Evolutionary conservation across 2,329 filamentous ascomycete genomes (phyloP).

Genomic region (Endoconidiophora laricicola): DNA sequence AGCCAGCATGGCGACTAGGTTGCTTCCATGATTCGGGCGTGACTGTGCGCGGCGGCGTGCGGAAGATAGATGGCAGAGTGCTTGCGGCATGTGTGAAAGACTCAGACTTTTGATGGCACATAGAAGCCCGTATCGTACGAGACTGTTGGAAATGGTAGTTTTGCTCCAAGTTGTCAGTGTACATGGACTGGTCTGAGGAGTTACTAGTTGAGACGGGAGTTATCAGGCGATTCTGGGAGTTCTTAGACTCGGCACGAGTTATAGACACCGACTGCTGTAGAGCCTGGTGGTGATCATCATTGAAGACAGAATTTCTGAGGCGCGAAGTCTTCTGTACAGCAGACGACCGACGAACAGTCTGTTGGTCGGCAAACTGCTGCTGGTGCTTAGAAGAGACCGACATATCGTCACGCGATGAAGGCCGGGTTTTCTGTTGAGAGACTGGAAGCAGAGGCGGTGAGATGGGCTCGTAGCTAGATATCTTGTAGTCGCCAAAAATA

Average conservation of each 20-base stretch:
- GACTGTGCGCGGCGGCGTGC: background rate
- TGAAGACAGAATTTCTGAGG: background rate
- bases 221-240: too few species aligned
- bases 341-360: background rate
- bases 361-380: background rate
- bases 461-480: constrained; percentile 5
- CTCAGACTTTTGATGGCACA: background rate
- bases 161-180: too few species aligned
- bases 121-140: background rate
- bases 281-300: background rate
- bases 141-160: background rate
- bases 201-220: background rate
- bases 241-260: too few species aligned
- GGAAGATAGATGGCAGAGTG: background rate
- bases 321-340: background rate
- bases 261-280: background rate
- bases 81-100: background rate
- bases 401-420: background rate
- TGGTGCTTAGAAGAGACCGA: background rate
- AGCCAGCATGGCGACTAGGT: background rate
- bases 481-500: background rate
- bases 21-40: constrained; percentile 10
- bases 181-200: too few species aligned
- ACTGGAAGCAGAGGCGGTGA: constrained; percentile 4
- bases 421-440: background rate